Conservation (phyloP, 129 eudicot genomes). For the Tanacetum coccineum region DNA sequence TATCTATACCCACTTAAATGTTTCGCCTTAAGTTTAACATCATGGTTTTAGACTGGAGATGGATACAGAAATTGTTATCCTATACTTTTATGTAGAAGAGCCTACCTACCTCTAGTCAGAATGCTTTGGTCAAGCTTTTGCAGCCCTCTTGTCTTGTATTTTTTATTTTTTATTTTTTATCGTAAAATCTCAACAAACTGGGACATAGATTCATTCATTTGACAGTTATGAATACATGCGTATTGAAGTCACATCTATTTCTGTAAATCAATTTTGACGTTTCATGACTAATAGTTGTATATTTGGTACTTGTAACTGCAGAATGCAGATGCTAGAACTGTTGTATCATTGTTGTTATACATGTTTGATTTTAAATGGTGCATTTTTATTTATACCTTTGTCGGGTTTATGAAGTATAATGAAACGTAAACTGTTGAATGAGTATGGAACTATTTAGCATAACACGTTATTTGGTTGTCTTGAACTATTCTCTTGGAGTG, state of each 20-base stretch:
- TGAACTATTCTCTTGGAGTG: no score
- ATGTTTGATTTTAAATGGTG: not conserved
- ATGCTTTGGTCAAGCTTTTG: conserved; percentile 13
- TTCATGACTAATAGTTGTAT: conserved; percentile 7
- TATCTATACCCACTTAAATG: no score
- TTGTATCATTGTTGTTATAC: conserved; percentile 17
- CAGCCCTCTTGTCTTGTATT: conserved; percentile 14
- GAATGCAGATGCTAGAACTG: not conserved
- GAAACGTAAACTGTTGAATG: no score
- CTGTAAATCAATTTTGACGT: conserved; percentile 26
- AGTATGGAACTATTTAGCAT: no score
- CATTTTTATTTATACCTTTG: not conserved
- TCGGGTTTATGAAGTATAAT: no score
- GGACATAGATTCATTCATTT: conserved; percentile 7
- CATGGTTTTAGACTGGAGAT: conserved; percentile 22
- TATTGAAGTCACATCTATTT: conserved; percentile 3
- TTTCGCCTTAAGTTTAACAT: conserved; percentile 17
- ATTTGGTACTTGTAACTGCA: not conserved
- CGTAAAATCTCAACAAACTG: conserved; percentile 18
- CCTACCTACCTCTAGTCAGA: conserved; percentile 18
- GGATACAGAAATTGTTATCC: conserved; percentile 15
- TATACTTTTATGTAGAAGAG: conserved; percentile 23
- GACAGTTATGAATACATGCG: conserved; percentile 8
- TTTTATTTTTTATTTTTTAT: conserved; percentile 12
- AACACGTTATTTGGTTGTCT: no score